Conservation (phyloP, 192 early-diverging fungal genomes). For the Backusella tarrabulga region DNA sequence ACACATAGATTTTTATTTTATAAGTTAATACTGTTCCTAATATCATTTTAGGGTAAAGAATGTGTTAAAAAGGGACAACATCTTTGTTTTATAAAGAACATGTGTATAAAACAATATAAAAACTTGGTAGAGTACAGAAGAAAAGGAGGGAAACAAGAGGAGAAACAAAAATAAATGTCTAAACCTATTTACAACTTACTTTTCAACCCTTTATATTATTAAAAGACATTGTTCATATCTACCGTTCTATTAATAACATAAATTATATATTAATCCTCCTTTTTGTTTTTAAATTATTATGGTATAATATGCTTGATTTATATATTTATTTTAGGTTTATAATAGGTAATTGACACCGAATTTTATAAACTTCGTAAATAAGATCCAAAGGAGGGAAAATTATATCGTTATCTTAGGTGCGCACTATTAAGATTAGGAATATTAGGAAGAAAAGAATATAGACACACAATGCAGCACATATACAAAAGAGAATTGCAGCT, state of each 20-base stretch:
- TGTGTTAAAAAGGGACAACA: conserved; percentile 6
- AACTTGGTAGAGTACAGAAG: not conserved
- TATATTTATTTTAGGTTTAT: not conserved
- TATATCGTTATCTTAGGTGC: not conserved
- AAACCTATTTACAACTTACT: not conserved
- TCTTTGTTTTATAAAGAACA: conserved; percentile 3
- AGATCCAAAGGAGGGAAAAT: not conserved
- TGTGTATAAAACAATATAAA: not conserved
- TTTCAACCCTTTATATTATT: not conserved
- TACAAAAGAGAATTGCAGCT: not conserved
- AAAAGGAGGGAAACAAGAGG: conserved; percentile 9
- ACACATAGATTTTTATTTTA: not conserved
- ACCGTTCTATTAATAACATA: not conserved
- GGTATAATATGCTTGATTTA: not conserved
- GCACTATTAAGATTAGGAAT: not conserved
- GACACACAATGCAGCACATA: not conserved
- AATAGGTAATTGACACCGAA: not conserved
- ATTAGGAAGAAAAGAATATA: not conserved
- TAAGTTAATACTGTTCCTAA: not conserved
- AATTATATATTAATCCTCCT: not conserved
- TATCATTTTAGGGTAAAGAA: conserved; percentile 2
- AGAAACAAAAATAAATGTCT: not conserved
- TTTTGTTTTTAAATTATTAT: not conserved
- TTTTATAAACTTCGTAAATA: not conserved
- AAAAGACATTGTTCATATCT: not conserved